phyloP scores from a whole-genome alignment of 192 early-diverging fungal species.

The Kappamyces sp. region DNA sequence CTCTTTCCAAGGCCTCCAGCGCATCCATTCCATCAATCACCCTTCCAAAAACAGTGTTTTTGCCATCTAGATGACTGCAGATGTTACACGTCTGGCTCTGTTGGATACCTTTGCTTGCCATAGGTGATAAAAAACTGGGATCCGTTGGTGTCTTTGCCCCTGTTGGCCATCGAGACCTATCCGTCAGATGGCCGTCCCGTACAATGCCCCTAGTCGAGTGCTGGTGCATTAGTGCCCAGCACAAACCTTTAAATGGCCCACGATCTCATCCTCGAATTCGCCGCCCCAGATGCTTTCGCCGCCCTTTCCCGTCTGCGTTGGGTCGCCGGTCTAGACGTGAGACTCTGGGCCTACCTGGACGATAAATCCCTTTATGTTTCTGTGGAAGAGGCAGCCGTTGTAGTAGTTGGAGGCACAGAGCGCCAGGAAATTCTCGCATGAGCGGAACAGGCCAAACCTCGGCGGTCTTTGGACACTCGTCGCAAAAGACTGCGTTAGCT shows the following conservation, averaged over 20 bases:
- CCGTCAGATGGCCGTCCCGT: neutral
- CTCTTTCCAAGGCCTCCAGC: constrained; percentile 76
- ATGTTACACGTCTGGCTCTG: too few species aligned
- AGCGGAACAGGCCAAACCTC: constrained; percentile 46
- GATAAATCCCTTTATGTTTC: constrained; percentile 81
- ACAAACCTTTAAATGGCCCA: neutral
- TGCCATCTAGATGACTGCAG: constrained; percentile 67
- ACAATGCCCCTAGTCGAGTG: constrained; percentile 76
- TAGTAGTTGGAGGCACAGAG: constrained; percentile 93
- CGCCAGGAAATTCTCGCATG: constrained; percentile 83
- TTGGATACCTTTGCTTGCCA: constrained; percentile 55
- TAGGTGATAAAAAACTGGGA: constrained; percentile 79
- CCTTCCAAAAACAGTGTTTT: constrained; percentile 89
- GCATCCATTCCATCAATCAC: constrained; percentile 84
- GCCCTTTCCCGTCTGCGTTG: constrained; percentile 79
- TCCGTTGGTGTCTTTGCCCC: constrained; percentile 78
- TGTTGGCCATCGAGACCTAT: constrained; percentile 85
- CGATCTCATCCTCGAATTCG: constrained; percentile 77
- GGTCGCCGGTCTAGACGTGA: constrained; percentile 68
- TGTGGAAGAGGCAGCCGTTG: constrained; percentile 76
- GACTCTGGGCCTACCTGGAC: constrained; percentile 47
- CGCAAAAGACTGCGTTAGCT: neutral
- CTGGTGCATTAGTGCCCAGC: constrained; percentile 21
- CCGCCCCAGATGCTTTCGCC: constrained; percentile 80
- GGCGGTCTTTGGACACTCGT: constrained; percentile 58